Base-by-base conservation (phyloP, 2,329 filamentous ascomycete species). In the Sarocladium oryzae region DNA sequence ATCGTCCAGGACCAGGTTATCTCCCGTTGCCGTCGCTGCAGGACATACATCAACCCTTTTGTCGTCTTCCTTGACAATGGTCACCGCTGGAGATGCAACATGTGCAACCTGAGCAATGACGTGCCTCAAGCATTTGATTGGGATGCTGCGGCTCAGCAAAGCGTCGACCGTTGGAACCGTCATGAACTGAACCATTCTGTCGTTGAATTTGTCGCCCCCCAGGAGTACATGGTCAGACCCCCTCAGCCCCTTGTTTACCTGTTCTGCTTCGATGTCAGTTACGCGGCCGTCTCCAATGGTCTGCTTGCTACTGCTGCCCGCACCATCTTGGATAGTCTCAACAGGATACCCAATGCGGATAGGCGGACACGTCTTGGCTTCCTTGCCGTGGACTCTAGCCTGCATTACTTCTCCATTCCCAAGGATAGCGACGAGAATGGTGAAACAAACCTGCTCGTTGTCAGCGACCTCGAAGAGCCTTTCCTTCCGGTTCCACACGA, bases 91-190 rank as follows among this genome's bases (percentile, higher is more conserved):
- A 86, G 92, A 63, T 99, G 93, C 75, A 99, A 99, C 72, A 96
- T 99, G 91, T 99, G 93, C 70, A 97, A 96, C 69, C 77, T 99
- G 57, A 96, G 91, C 60, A 99, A 99, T 66, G 93, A 99, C 61
- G 92, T 97, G 35, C 93, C 93, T n/a, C 93, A 99, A 70, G 91
- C 91, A 33, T 99, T 99, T 59, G 93, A 99, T 67, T 99, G 93
- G 93, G 93, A 99, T 69, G 85, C 89, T 30, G 86, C 89, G 40
- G 78, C 90, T 51, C 92, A 97, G 69, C 91, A 95, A 74, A 87
- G 84, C 50, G 85, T 95, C 49, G 92, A 99, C 66, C 78, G 93
- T 64, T 95, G 93, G 87, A 85, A 95, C 67, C 80, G 93, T 60
- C 81, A 89, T 35, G 93, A 99, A 66, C 77, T 99, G 55, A 99